A percentile compares a stretch with the other conserved stretches of the same genome.
These are phyloP conservation scores for Helenozyma rhizophorensis DNA, from an alignment of 805 yeast genomes.

Conservation along the genomic window DNA sequence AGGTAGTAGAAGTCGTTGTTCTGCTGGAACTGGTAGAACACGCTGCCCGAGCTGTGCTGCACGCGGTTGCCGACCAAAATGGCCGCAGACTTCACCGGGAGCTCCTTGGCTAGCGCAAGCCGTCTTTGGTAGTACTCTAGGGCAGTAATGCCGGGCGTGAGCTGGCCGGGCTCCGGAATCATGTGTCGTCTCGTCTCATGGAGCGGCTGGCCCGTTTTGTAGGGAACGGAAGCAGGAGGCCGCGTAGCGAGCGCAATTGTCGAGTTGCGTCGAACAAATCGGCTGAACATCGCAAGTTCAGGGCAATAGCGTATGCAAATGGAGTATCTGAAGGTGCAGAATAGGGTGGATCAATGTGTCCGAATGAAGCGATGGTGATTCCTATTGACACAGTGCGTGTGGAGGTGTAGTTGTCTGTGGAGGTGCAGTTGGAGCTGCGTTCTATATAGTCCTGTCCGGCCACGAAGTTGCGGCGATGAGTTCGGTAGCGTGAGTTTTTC, in stretches of 20 bases:
- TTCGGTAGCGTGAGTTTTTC: too few relatives aligned
- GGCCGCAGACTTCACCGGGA: conserved; percentile 66
- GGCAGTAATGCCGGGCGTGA: conserved; percentile 87
- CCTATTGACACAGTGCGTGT: too few relatives aligned
- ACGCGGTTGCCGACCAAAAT: conserved; percentile 68
- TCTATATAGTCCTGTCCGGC: too few relatives aligned
- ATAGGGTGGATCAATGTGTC: too few relatives aligned
- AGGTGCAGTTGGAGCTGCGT: too few relatives aligned
- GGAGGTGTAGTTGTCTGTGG: too few relatives aligned
- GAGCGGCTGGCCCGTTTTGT: conserved; percentile 78
- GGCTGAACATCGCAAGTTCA: too few relatives aligned
- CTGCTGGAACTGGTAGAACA: conserved; percentile 89
- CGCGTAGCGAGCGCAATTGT: conserved; percentile 15
- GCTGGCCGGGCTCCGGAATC: conserved; percentile 65
- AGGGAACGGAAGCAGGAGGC: conserved; percentile 21
- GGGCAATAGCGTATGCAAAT: too few relatives aligned
- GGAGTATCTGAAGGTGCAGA: too few relatives aligned
- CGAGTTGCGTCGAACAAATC: too few relatives aligned
- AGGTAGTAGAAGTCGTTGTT: conserved; percentile 82
- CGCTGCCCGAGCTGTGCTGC: conserved; percentile 84
- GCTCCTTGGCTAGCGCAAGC: conserved; percentile 44
- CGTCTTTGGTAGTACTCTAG: conserved; percentile 77
- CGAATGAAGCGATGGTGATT: too few relatives aligned
- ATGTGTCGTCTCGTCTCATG: conserved; percentile 78
- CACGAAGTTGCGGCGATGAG: too few relatives aligned